phyloP scores from a whole-genome alignment of 2,329 filamentous ascomycete genomes.

The Fusarium setosum region DNA sequence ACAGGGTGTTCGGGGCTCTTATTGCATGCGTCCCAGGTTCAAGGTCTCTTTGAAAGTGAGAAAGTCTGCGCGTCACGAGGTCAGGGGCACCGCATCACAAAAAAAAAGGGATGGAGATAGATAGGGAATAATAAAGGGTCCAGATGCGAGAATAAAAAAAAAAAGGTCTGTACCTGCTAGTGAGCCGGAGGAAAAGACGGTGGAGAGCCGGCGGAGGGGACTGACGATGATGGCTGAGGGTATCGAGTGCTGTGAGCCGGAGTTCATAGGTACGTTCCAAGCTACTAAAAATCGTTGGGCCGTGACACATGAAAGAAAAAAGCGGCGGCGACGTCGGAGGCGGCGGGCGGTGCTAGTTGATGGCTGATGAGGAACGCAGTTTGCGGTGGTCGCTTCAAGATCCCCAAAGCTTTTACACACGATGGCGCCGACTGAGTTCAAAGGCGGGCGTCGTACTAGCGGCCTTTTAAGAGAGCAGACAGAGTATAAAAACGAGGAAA shows the following conservation, averaged over 20 bases:
- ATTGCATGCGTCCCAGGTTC: conserved; percentile 25
- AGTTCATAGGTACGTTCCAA: conserved; percentile 23
- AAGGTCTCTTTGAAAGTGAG: conserved; percentile 23
- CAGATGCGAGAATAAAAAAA: background rate
- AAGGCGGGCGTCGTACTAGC: conserved; percentile 10
- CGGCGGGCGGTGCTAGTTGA: conserved; percentile 12
- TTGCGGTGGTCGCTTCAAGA: conserved; percentile 6
- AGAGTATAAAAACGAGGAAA: conserved; percentile 5
- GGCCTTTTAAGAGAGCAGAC: conserved; percentile 5
- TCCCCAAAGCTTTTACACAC: conserved; percentile 16
- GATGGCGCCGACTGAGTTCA: conserved; percentile 21
- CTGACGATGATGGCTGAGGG: conserved; percentile 34
- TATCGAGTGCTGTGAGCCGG: conserved; percentile 27
- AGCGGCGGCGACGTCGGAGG: conserved; percentile 25
- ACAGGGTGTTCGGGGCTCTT: conserved; percentile 27
- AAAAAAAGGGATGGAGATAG: conserved; percentile 23
- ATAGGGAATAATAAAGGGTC: conserved; percentile 24
- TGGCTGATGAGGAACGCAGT: conserved; percentile 19
- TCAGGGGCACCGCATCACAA: conserved; percentile 26
- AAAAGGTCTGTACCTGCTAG: conserved; percentile 38
- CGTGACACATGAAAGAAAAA: conserved; percentile 33
- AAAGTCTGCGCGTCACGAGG: conserved; percentile 38
- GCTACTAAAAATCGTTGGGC: conserved; percentile 30
- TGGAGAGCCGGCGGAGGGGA: conserved; percentile 40
- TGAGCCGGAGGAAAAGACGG: conserved; percentile 39